Percentiles rank a stretch among this genome's conserved stretches.
These are phyloP conservation scores for Exophiala sideris DNA, from an alignment of 2,329 filamentous ascomycete genomes.

Conservation along the genomic window DNA sequence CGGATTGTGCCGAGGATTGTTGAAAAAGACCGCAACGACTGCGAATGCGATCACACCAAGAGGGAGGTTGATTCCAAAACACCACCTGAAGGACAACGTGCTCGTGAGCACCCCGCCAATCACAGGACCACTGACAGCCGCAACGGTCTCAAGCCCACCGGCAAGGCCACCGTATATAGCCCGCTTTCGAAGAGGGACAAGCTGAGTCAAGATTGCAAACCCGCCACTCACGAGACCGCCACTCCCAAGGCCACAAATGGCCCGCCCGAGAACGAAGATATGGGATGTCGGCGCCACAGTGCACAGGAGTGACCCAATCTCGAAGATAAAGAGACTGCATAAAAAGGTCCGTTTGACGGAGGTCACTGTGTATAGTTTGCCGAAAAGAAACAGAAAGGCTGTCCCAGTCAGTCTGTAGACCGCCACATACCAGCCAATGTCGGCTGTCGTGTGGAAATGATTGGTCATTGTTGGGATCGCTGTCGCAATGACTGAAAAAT, in stretches of 20 bases:
- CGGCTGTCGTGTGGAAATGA: conserved; percentile 37
- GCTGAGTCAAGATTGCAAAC: conserved; percentile 23
- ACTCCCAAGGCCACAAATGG: conserved; percentile 32
- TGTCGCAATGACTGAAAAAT: conserved; percentile 29
- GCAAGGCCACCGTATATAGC: conserved; percentile 30
- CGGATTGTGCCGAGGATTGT: conserved; percentile 17
- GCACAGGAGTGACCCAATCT: conserved; percentile 50
- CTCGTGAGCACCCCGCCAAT: conserved; percentile 38
- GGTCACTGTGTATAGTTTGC: conserved; percentile 47
- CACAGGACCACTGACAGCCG: conserved; percentile 32
- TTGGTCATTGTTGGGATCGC: conserved; percentile 25
- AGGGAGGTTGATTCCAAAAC: conserved; percentile 44
- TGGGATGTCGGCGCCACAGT: conserved; percentile 29
- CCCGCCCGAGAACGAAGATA: conserved; percentile 31
- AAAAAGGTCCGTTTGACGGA: conserved; percentile 47
- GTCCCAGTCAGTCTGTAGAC: conserved; percentile 32
- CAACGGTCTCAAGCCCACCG: conserved; percentile 30
- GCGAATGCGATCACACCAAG: conserved; percentile 35
- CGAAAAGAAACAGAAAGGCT: conserved; percentile 37
- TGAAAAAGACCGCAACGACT: conserved; percentile 30
- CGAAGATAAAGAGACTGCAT: conserved; percentile 46
- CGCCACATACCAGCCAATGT: conserved; percentile 39
- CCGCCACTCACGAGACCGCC: conserved; percentile 24
- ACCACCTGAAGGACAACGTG: conserved; percentile 33
- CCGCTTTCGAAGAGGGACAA: conserved; percentile 30